Base-by-base conservation (phyloP, 2,329 filamentous ascomycete genomes). In the Colletotrichum nymphaeae region DNA sequence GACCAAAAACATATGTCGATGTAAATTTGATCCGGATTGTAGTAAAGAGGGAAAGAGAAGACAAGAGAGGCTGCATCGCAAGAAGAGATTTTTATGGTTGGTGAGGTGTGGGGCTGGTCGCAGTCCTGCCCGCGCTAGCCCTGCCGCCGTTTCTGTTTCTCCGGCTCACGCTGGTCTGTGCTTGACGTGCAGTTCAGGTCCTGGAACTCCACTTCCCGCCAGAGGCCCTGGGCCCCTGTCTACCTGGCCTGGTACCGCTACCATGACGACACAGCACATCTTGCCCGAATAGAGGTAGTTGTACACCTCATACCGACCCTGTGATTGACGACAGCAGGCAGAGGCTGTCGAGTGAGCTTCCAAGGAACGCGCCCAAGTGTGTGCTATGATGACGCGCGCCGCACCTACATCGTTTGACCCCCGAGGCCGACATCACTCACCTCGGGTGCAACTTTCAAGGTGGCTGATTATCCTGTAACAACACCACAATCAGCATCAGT, bases 1-100 rank as follows among this genome's bases (percentile, higher is more conserved):
- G 81, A 82, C 83, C 82, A 81, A 81, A 81, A 83, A 85, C 86
- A 88, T 83, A 81, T 88, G 86, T 84, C 86, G 86, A 84, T 88
- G 85, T 83, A 86, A 83, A 83, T 80, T 81, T 82, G 82, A 83
- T 80, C 82, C 83, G 80, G 80, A 84, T 81, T 86, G 83, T 70
- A 65, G 83, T 82, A 81, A 80, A 79, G 81, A 81, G 82, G 78
- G 76, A 77, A 78, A 72, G 73, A 76, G 30, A 76, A 72, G 60
- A 77, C 76, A 63, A 74, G 11, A 6, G 0, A 56, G 35, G 74
- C 32, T 1, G 42, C 53, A 66, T 57, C 56, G 64, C 55, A 14
- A 53, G 67, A 63, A 67, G 71, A 74, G 67, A 63, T 74, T 74
- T 63, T 75, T 75, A 75, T 74, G 62, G 62, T 28, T 28, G 46